Conservation (phyloP, 2,329 filamentous ascomycete species). For the Ophiocordyceps sinensis region DNA sequence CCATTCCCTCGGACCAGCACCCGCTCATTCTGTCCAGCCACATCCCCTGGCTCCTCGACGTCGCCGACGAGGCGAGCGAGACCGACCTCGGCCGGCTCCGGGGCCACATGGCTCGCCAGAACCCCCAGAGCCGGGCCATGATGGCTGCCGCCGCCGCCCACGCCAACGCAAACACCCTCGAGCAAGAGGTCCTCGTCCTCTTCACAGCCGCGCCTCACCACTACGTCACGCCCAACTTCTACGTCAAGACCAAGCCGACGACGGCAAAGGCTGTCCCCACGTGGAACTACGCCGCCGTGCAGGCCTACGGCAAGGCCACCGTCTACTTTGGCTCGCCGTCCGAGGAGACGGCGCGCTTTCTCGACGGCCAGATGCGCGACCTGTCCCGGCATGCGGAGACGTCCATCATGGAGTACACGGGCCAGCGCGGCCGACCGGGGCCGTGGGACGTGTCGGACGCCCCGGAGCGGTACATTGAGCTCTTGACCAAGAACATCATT, state of each 20-base stretch:
- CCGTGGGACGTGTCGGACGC: constrained; percentile 46
- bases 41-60: constrained; percentile 44
- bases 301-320: constrained; percentile 44
- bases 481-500: constrained; percentile 41
- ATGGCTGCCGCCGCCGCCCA: constrained; percentile 33
- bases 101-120: constrained; percentile 47
- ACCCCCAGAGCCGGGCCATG: constrained; percentile 49
- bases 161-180: constrained; percentile 12
- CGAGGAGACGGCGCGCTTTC: constrained; percentile 28
- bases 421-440: constrained; percentile 9
- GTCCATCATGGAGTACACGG: constrained; percentile 40
- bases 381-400: constrained; percentile 36
- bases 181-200: constrained; percentile 45
- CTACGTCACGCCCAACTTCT: constrained; percentile 57
- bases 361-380: constrained; percentile 36
- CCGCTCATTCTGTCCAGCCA: constrained; percentile 44
- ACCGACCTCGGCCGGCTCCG: constrained; percentile 31
- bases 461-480: constrained; percentile 36
- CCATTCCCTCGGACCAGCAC: constrained; percentile 32
- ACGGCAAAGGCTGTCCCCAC: constrained; percentile 51
- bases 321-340: constrained; percentile 36
- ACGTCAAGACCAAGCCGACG: constrained; percentile 46
- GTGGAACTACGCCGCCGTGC: constrained; percentile 54
- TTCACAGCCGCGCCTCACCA: constrained; percentile 45
- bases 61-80: constrained; percentile 24